Evolutionary conservation across 2,329 filamentous ascomycete genomes (phyloP).

Genomic region (Fusarium sarcochroum): DNA sequence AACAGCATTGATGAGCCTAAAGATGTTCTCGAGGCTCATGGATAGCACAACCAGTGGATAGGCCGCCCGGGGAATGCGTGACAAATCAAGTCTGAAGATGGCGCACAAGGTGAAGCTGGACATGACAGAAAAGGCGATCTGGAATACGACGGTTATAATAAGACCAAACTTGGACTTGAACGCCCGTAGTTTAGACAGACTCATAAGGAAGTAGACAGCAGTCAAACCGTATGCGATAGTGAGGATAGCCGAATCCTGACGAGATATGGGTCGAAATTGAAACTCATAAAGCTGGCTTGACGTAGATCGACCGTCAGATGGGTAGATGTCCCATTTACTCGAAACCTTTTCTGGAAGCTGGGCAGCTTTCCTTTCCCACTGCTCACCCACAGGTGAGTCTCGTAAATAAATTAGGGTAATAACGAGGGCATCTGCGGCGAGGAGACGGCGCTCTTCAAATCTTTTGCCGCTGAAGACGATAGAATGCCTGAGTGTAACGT

Average conservation of each 20-base stretch:
- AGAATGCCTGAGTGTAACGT: constrained; percentile 81
- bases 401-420: constrained; percentile 80
- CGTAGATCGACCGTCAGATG: constrained; percentile 66
- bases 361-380: constrained; percentile 74
- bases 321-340: constrained; percentile 76
- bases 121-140: constrained; percentile 80
- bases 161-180: constrained; percentile 83
- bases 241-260: constrained; percentile 74
- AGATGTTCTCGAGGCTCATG: constrained; percentile 84
- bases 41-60: constrained; percentile 84
- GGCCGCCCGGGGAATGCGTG: constrained; percentile 78
- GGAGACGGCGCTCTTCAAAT: constrained; percentile 76
- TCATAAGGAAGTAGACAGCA: constrained; percentile 74
- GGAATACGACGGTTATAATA: constrained; percentile 77
- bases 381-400: constrained; percentile 72
- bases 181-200: constrained; percentile 77
- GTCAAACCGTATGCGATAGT: constrained; percentile 75
- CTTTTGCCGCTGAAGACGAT: constrained; percentile 87
- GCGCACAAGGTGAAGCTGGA: constrained; percentile 86
- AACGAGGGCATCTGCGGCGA: constrained; percentile 82
- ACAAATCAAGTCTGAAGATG: constrained; percentile 80
- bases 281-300: constrained; percentile 80
- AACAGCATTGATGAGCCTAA: constrained; percentile 83
- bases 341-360: constrained; percentile 64
- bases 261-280: constrained; percentile 80